Base-by-base conservation (phyloP, 2,329 filamentous ascomycete species). In the Westerdykella ornata region DNA sequence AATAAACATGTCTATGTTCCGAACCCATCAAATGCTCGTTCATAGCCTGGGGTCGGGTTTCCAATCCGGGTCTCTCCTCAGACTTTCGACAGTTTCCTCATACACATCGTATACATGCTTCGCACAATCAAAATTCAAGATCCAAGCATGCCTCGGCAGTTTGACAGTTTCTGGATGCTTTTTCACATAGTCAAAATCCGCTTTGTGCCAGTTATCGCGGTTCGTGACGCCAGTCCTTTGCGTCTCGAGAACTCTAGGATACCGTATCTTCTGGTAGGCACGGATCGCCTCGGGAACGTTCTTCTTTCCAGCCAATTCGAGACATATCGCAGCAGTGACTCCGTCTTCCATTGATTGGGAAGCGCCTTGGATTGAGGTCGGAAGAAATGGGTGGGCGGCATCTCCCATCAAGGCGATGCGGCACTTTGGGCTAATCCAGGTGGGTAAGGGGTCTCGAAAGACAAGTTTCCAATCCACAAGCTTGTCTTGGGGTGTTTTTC, bases 391-490 rank as follows among this genome's bases (percentile, higher is more conserved):
- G 47, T 76, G 74, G 33, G 72, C 75, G 36, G 70, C 71, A 48
- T 76, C 74, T 0, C 74, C 74, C 1, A 76, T 62, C 29, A 75
- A 59, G 0, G 67, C 70, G 39, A 75, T 72, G 38, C 66, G 65
- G 31, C 70, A 66, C 41, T 68, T 68, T 6, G 59, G 56, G 0
- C 68, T 72, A 3, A 75, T 62, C 74, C 73, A 77, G 0, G 66
- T 70, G 0, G 71, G 68, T n/a, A 72, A 61, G 1, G 72, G 73
- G 46, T 75, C 71, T 34, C 73, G 64, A 43, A 72, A 74, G 41
- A 72, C 72, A 28, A 76, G 70, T 45, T 74, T 74, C 72, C 72
- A 77, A 53, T 75, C 72, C 2, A 76, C 62, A 28, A 70, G 39
- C 12, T 30, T 22, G 5, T 48, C 42, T 43, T 45, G 37, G 6